Percentiles rank a stretch among this genome's conserved stretches.
Evolutionary conservation across 139 green algal species (phyloP).

Genomic region (Picochlorum sp.): DNA sequence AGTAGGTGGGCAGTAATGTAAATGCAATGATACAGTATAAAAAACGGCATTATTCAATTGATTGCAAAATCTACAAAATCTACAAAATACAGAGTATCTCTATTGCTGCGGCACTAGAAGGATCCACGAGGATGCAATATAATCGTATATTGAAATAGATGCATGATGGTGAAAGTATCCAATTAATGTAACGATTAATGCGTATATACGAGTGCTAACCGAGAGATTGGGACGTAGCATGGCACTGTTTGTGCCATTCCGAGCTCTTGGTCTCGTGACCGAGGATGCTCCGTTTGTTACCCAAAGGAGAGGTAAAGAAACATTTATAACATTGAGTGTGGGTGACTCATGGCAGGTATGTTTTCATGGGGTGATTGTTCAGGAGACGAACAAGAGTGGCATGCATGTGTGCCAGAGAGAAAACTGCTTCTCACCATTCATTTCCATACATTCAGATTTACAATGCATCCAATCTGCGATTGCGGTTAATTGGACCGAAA

Average conservation of each 20-base stretch:
- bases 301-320: constrained; percentile 65
- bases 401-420: constrained; percentile 6
- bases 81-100: too few relatives aligned
- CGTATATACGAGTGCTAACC: not conserved
- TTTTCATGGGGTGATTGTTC: not conserved
- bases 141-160: too few relatives aligned
- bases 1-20: not conserved
- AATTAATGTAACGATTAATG: not conserved
- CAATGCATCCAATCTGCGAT: constrained; percentile 67
- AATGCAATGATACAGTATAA: not conserved
- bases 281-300: constrained; percentile 76
- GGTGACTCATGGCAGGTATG: constrained; percentile 88
- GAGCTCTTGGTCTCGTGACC: constrained; percentile 83
- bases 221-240: not conserved
- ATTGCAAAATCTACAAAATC: too few relatives aligned
- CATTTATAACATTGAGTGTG: constrained; percentile 77
- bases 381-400: not conserved
- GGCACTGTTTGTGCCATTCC: constrained; percentile 22
- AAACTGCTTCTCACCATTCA: not conserved
- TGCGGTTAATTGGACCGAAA: constrained; percentile 77
- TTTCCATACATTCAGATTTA: constrained; percentile 59
- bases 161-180: not conserved
- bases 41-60: too few relatives aligned
- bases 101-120: too few relatives aligned
- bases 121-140: too few relatives aligned